Conservation (phyloP, 2,329 filamentous ascomycete genomes). For the Thielaviopsis musarum region DNA sequence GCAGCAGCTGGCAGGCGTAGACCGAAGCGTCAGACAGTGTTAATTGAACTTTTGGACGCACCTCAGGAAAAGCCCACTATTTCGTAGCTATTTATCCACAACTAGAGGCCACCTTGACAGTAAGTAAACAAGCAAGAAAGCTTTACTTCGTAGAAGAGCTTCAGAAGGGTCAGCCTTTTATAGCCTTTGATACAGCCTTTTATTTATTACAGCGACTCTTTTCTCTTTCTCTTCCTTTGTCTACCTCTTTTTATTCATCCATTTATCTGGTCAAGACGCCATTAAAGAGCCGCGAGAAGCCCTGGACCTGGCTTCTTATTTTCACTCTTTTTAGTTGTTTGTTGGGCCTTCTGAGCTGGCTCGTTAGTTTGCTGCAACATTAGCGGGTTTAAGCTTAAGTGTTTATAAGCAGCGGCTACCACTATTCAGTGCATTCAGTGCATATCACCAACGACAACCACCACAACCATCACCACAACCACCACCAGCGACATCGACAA, state of each 20-base stretch:
- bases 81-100: neutral
- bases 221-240: neutral
- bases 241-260: neutral
- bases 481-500: no score
- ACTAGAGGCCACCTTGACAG: slow-evolving; percentile 11
- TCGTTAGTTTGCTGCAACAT: neutral
- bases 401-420: no score
- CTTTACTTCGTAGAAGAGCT: neutral
- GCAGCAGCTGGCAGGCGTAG: no score
- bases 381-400: no score
- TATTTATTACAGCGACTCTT: no score
- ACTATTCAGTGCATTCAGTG: no score
- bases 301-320: neutral
- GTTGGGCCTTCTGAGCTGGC: neutral
- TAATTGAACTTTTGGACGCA: no score
- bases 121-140: neutral
- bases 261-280: neutral
- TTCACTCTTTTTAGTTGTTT: neutral
- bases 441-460: no score
- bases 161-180: neutral
- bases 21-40: no score
- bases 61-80: neutral
- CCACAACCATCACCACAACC: slow-evolving; percentile 18
- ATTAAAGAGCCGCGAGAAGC: neutral
- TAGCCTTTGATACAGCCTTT: no score